phyloP scores from a whole-genome alignment of 83 land plant genomes.

The Picea engelmannii region DNA sequence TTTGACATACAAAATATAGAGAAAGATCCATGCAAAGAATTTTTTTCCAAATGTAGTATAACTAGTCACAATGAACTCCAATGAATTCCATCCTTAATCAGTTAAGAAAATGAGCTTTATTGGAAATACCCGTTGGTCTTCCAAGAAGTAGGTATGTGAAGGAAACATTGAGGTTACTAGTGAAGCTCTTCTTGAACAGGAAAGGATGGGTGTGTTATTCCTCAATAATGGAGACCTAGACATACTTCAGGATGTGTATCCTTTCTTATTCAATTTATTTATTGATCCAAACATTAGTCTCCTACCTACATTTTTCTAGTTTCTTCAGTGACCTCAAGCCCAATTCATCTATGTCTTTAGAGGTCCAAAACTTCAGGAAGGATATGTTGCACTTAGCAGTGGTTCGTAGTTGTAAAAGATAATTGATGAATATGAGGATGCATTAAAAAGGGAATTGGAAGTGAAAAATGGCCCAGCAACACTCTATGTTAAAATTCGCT shows the following conservation, averaged over 20 bases:
- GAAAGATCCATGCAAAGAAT: no score
- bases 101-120: no score
- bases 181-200: no score
- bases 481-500: conserved; percentile 96
- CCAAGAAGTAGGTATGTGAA: neutral
- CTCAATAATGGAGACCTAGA: conserved; percentile 97
- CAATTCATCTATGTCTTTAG: conserved; percentile 72
- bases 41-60: no score
- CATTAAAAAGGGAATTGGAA: conserved; percentile 62
- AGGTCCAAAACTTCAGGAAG: conserved; percentile 77
- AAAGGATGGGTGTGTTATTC: conserved; percentile 8
- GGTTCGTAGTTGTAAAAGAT: conserved; percentile 84
- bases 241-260: conserved; percentile 92
- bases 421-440: conserved; percentile 87
- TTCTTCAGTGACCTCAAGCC: conserved; percentile 86
- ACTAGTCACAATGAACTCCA: no score
- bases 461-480: conserved; percentile 63
- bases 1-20: no score
- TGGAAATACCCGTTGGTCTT: no score
- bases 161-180: neutral
- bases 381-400: conserved; percentile 91
- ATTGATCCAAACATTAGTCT: conserved; percentile 90
- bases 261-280: conserved; percentile 91
- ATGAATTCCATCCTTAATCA: no score
- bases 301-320: conserved; percentile 74